These are phyloP conservation scores for Lithospermum erythrorhizon DNA, from an alignment of 257 asterid species.

Conservation along the genomic window DNA sequence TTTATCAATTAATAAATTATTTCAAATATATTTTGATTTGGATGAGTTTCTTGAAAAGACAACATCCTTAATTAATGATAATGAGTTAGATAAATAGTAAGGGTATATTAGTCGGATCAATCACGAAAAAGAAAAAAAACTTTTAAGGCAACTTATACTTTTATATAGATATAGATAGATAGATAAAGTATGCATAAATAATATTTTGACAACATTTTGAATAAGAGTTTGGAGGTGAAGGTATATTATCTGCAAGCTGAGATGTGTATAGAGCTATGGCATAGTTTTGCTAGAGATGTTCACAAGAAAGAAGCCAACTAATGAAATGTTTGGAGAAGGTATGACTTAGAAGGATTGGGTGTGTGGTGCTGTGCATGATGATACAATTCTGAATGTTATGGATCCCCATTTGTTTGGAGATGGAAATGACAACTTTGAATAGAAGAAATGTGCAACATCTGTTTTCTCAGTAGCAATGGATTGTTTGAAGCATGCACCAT, in stretches of 20 bases:
- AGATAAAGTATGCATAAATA: too few relatives aligned
- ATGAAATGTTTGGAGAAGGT: conserved; percentile 1
- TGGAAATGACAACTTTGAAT: neutral
- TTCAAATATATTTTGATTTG: too few relatives aligned
- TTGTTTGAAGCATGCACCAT: neutral
- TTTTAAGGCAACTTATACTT: too few relatives aligned
- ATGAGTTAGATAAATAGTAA: too few relatives aligned
- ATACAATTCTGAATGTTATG: neutral
- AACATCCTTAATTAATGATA: too few relatives aligned
- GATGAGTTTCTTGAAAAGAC: too few relatives aligned
- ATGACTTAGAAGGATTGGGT: too few relatives aligned
- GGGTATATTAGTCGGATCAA: too few relatives aligned
- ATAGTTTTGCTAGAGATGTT: neutral
- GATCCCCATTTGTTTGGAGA: conserved; percentile 2
- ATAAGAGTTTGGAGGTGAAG: neutral
- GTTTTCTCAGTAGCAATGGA: neutral
- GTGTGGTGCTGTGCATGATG: neutral
- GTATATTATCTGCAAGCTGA: neutral
- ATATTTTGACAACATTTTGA: too few relatives aligned
- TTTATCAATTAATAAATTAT: too few relatives aligned
- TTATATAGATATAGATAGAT: too few relatives aligned
- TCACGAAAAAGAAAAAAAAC: too few relatives aligned
- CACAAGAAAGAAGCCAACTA: neutral
- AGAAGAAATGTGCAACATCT: neutral
- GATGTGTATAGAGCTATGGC: neutral